Percentiles rank a stretch among this genome's conserved stretches.
These are phyloP conservation scores for Colletotrichum lupini DNA, from an alignment of 2,329 filamentous ascomycete species.

Conservation along the genomic window DNA sequence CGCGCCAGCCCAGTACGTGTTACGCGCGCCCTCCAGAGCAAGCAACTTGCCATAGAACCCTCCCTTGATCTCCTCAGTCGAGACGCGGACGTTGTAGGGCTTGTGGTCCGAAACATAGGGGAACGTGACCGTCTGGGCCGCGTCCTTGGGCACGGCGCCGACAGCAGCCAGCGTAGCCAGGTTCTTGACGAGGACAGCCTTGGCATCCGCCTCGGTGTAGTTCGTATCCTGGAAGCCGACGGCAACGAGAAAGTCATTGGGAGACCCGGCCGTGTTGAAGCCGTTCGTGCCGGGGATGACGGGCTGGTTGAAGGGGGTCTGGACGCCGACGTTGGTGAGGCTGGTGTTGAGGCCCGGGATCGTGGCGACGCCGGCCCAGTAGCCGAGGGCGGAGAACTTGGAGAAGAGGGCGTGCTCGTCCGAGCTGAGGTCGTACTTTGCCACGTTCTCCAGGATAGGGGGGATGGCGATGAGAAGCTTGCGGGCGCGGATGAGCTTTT, in stretches of 20 bases:
- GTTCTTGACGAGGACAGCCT: conserved; percentile 31
- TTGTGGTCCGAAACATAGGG: conserved; percentile 42
- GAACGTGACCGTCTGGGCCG: conserved; percentile 24
- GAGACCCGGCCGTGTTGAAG: conserved; percentile 21
- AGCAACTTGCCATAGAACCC: conserved; percentile 49
- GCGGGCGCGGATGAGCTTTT: conserved; percentile 19
- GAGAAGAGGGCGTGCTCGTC: conserved; percentile 46
- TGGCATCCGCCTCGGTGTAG: conserved; percentile 33
- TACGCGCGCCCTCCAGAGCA: conserved; percentile 46
- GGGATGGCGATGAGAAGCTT: conserved; percentile 50
- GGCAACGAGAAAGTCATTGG: conserved; percentile 37
- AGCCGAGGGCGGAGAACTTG: conserved; percentile 46
- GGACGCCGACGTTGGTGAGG: conserved; percentile 38
- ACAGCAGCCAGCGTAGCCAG: conserved; percentile 18
- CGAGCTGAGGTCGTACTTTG: conserved; percentile 44
- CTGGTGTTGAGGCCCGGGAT: conserved; percentile 40
- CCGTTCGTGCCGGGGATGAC: conserved; percentile 37
- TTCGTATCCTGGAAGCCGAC: conserved; percentile 20
- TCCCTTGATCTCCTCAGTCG: conserved; percentile 40
- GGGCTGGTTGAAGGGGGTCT: conserved; percentile 34
- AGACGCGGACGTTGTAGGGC: conserved; percentile 42
- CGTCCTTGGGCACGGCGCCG: conserved; percentile 21
- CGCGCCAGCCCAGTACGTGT: conserved; percentile 51
- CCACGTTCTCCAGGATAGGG: conserved; percentile 46
- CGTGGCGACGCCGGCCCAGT: conserved; percentile 46